Base-by-base conservation (phyloP, 495 filamentous ascomycete species). In the Penicillium silybi region DNA sequence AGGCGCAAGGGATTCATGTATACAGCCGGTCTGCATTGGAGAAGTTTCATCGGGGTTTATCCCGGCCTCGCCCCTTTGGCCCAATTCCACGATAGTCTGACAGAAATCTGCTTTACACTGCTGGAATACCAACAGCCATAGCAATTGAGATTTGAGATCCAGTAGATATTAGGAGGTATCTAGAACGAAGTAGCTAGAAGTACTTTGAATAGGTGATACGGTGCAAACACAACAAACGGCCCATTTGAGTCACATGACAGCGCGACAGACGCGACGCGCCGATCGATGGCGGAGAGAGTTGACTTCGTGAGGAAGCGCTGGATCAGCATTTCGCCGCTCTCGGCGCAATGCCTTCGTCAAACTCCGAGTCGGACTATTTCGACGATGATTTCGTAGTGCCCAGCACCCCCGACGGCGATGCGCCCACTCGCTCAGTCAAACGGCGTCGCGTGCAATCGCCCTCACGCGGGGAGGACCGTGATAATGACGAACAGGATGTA, bases 331-430 rank as follows among this genome's bases (percentile, higher is more conserved):
- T 40, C 27, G 41, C 27, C 17, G 19, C 25, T 32, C 25, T 38
- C 32, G 34, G 29, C 52, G 56, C 47, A 19, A 65, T 65, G 62
- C 49, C 59, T 16, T 37, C 46, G 18, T 50, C 52, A 15, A 59
- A 56, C 42, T 57, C 53, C 25, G 57, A 55, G 53, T 64, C 61
- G 6, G 60, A 63, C 34, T 66, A 61, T 35, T 64, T 59, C 17
- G 59, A 61, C 46, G 64, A 68, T 44, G 64, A 71, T 20, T 73
- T 73, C 47, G 52, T 69, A 25, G 68, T 65, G 1, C 52, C 64
- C 15, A 53, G 51, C 20, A 50, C 50, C 32, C 58, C 63, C 8
- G 53, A 58, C 32, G 40, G 47, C 20, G 34, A 45, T 20, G 47
- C 40, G 27, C 52, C 56, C 10, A 52, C 68, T 15, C 66, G 63